Base-by-base conservation (phyloP, 2,329 filamentous ascomycete genomes). In the Amauroascus verrucosus region DNA sequence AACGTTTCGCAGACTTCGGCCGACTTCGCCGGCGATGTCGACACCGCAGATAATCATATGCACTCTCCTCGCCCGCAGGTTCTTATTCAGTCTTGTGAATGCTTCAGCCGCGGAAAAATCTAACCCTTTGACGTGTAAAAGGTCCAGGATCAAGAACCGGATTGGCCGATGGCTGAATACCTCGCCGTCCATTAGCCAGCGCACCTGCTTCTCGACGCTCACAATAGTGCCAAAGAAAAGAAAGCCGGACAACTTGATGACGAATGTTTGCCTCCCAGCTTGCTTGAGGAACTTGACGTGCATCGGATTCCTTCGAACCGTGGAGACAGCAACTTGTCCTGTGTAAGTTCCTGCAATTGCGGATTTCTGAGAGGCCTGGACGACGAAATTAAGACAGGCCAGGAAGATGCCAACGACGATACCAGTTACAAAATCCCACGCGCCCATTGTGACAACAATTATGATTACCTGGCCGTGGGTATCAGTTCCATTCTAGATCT, bases 171-270 rank as follows among this genome's bases (percentile, higher is more conserved):
- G 75, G 24, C 76, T 74, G 65, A 96, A 97, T 1, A 83, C 79
- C 57, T 91, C 83, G 28, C 95, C 88, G 26, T 90, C 84, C 45
- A 97, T 83, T 30, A 97, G 73, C 3, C 77, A 81, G 20, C 90
- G 81, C 57, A 97, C 90, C 58, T 85, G 85, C 58, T 88, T 86
- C 68, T 98, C 93, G 0, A 98, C 91, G 46, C 88, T 88, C 51
- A 96, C 91, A 59, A 98, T 95, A 2, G 90, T 97, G 14, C 93
- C 93, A 61, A 98, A 98, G 75, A 98, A 98, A n/a, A 98, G 79
- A 64, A 91, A 97, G 0, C 93, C 91, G 0, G 86, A 85, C 14
- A 98, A 78, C 68, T 97, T 97, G 63, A 95, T 85, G 48, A 97
- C 83, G 55, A 87, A 85, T 32, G 94, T 93, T 66, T 98, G 93